Evolutionary conservation across 306 rosid genomes (phyloP).

Genomic region (cucumber (Cucumis sativus)): Cucumber_9930_V3 NC_026657.2:29426001-29426500

Average conservation of each 20-base stretch:
- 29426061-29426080: constrained; percentile 34
- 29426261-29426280: not conserved
- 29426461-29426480: no score
- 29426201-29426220: not conserved
- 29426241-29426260: not conserved
- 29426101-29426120: constrained; percentile 77
- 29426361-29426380: not conserved
- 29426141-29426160: constrained; percentile 99
- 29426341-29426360: not conserved
- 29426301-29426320: not conserved
- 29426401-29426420: not conserved
- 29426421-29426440: no score
- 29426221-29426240: not conserved
- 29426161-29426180: constrained; percentile 96
- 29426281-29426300: not conserved
- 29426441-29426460: no score
- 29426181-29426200: not conserved
- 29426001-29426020: constrained; percentile 40
- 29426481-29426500: no score
- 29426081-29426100: constrained; percentile 74
- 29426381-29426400: not conserved
- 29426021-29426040: constrained; percentile 29
- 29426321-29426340: not conserved
- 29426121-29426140: constrained; percentile 87
- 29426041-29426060: constrained; percentile 40